Evolutionary conservation across 108 stramenopile species (phyloP).

Genomic region (Cyclotella baltica): DNA sequence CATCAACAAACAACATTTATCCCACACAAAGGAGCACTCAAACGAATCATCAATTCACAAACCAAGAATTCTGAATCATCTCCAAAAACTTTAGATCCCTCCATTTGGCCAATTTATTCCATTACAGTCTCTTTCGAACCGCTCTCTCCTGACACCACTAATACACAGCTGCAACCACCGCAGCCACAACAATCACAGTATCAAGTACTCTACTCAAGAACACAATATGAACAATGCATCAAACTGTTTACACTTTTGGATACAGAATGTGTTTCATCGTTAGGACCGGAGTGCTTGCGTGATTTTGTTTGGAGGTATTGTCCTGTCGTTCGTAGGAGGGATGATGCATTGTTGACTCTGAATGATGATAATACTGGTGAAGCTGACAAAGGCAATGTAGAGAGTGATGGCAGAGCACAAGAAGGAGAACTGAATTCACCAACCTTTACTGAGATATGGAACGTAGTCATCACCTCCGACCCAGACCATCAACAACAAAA

Average conservation of each 20-base stretch:
- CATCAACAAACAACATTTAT: neutral
- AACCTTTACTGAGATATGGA: constrained; percentile 90
- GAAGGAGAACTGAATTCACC: constrained; percentile 36
- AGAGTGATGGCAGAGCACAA: constrained; percentile 12
- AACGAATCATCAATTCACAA: constrained; percentile 23
- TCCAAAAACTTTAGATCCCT: constrained; percentile 3
- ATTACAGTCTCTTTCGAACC: neutral
- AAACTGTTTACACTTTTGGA: constrained; percentile 83
- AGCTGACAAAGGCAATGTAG: constrained; percentile 6
- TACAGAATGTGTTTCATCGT: constrained; percentile 71
- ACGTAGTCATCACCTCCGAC: constrained; percentile 60
- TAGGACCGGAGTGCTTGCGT: constrained; percentile 65
- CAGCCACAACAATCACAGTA: constrained; percentile 39
- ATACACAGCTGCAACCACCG: neutral
- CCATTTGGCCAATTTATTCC: neutral
- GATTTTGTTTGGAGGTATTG: constrained; percentile 83
- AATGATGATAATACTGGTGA: neutral
- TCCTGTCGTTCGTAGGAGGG: constrained; percentile 83
- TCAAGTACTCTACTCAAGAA: constrained; percentile 63
- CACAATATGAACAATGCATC: constrained; percentile 75
- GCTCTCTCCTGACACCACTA: neutral
- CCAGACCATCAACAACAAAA: constrained; percentile 5
- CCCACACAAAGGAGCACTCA: constrained; percentile 26
- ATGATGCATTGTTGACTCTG: constrained; percentile 63
- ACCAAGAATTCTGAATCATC: neutral